Conservation (phyloP, 78 protist species). For the slime mould (Dictyostelium discoideum) region DNA sequence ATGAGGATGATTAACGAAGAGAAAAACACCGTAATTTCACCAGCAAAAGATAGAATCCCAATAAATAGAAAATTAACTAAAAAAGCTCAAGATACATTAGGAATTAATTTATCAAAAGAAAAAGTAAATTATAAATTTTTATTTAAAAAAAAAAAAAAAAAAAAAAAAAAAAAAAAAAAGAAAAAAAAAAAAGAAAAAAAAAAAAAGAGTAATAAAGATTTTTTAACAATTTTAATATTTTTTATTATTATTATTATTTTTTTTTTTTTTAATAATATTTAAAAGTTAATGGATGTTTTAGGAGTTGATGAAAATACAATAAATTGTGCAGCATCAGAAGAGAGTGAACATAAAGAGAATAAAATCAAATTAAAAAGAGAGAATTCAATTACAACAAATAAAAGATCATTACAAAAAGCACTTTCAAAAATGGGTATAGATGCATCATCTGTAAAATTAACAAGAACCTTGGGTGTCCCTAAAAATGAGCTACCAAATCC, state of each 20-base stretch:
- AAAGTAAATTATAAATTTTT: conserved; percentile 12
- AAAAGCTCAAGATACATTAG: conserved; percentile 67
- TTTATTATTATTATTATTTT: background rate
- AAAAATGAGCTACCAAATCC: background rate
- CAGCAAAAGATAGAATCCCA: conserved; percentile 68
- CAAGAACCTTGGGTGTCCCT: conserved; percentile 50
- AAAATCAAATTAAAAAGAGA: conserved; percentile 42
- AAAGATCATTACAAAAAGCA: conserved; percentile 69
- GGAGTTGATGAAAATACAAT: conserved; percentile 75
- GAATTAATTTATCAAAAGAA: conserved; percentile 68
- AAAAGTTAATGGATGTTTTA: conserved; percentile 61
- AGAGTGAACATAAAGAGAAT: conserved; percentile 35
- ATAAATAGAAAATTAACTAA: conserved; percentile 65
- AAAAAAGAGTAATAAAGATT: background rate
- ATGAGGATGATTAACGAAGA: conserved; percentile 39
- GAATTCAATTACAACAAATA: conserved; percentile 32
- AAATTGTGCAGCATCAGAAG: conserved; percentile 58
- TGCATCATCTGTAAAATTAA: conserved; percentile 39
- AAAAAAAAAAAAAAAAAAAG: background rate
- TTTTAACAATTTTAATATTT: background rate
- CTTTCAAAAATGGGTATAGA: conserved; percentile 54
- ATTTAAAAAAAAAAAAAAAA: background rate
- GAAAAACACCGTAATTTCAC: background rate
- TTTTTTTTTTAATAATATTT: background rate
- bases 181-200: background rate